Conservation (phyloP, 148 eudicot genomes). For the Gaultheria prostrata region DNA sequence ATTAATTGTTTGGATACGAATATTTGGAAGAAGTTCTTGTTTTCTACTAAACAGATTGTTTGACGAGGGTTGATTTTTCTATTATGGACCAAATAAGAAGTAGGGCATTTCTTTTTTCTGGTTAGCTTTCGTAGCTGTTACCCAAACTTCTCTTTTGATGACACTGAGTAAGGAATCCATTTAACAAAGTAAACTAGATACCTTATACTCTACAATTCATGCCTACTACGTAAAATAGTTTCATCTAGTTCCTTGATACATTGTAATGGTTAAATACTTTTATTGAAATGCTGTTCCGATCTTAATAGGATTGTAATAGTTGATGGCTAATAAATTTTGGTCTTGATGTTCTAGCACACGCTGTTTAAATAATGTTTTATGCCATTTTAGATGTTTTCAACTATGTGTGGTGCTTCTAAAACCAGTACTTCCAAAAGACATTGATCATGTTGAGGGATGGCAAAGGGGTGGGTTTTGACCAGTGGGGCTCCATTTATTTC, state of each 20-base stretch:
- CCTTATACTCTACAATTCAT: background rate
- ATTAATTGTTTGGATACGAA: background rate
- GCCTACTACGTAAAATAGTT: background rate
- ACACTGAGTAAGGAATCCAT: background rate
- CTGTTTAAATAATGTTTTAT: background rate
- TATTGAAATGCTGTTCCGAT: background rate
- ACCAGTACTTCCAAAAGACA: background rate
- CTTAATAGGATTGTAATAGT: too few relatives aligned
- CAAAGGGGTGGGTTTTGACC: background rate
- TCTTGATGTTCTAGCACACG: background rate
- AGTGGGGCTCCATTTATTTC: background rate
- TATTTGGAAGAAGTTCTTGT: background rate
- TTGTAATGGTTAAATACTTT: background rate
- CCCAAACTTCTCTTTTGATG: background rate
- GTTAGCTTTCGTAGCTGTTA: conserved; percentile 1
- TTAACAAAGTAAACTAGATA: background rate
- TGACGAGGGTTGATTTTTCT: background rate
- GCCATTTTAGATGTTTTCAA: background rate
- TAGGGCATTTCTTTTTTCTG: background rate
- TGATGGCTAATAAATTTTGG: background rate
- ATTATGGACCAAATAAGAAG: background rate
- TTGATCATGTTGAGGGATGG: background rate
- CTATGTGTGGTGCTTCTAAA: background rate
- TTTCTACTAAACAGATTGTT: background rate
- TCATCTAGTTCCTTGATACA: background rate